These are phyloP conservation scores for Yarrowia sp. DNA, from an alignment of 805 yeast genomes.

Conservation along the genomic window DNA sequence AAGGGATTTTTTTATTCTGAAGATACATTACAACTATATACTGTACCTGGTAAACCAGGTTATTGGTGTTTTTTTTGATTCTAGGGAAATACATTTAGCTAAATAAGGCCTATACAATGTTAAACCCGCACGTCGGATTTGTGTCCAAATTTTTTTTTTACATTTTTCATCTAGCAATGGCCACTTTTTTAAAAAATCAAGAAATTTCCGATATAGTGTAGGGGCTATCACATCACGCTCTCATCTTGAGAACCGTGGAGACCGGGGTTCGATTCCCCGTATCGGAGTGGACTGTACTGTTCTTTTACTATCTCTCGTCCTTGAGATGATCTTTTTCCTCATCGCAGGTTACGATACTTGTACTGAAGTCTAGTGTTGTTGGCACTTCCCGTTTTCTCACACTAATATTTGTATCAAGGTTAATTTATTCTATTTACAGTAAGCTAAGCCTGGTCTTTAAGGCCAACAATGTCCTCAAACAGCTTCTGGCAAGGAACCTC, in stretches of 20 bases:
- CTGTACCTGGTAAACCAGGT: too few relatives aligned
- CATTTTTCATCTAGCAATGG: background rate
- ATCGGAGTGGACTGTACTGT: slow-evolving; percentile 11
- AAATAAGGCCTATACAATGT: too few relatives aligned
- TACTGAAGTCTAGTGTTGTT: too few relatives aligned
- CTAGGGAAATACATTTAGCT: too few relatives aligned
- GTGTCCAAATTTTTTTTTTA: too few relatives aligned
- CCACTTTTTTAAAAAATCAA: background rate
- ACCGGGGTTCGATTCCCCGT: slow-evolving; percentile 25
- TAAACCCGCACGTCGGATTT: too few relatives aligned
- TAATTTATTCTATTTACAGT: slow-evolving; percentile 14
- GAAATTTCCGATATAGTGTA: slow-evolving; percentile 18
- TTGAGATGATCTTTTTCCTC: too few relatives aligned
- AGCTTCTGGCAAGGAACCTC: slow-evolving; percentile 74
- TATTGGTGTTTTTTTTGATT: too few relatives aligned
- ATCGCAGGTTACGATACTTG: too few relatives aligned
- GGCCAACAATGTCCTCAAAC: slow-evolving; percentile 71
- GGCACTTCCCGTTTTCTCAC: background rate
- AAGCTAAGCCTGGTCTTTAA: slow-evolving; percentile 15
- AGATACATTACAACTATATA: too few relatives aligned
- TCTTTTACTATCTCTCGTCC: too few relatives aligned
- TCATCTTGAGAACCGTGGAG: slow-evolving; percentile 23
- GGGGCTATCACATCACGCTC: slow-evolving; percentile 25
- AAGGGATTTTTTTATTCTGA: too few relatives aligned
- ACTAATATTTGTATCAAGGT: background rate